Conservation (phyloP, 768 basidiomycete species). For the Boletus tomentosulus region DNA sequence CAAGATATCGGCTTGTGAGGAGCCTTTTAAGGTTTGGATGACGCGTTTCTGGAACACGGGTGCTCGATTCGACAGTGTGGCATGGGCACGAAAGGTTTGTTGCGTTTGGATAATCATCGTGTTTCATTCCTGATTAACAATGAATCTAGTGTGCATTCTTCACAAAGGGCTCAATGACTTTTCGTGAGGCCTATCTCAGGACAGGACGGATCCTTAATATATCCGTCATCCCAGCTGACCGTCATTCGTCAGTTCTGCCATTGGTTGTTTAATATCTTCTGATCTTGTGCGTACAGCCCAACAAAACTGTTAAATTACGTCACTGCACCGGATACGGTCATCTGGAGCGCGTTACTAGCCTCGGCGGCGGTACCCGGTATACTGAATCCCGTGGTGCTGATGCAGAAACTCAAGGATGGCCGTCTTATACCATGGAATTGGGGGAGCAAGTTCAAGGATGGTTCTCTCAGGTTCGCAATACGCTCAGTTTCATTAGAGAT, state of each 20-base stretch:
- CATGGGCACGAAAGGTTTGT: conserved; percentile 85
- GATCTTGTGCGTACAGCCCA: conserved; percentile 47
- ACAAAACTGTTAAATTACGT: conserved; percentile 95
- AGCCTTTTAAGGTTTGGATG: conserved; percentile 65
- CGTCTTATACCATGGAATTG: conserved; percentile 88
- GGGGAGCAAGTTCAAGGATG: conserved; percentile 93
- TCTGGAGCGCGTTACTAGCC: conserved; percentile 78
- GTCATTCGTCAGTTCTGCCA: conserved; percentile 62
- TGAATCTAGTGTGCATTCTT: conserved; percentile 72
- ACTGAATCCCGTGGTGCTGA: conserved; percentile 89
- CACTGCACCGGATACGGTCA: conserved; percentile 89
- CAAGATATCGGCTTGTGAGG: conserved; percentile 78
- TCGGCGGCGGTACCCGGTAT: conserved; percentile 96
- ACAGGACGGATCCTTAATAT: conserved; percentile 94
- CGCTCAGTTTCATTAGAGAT: background rate
- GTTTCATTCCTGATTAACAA: background rate
- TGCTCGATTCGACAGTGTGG: conserved; percentile 88
- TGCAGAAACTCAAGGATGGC: conserved; percentile 85
- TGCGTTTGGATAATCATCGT: background rate
- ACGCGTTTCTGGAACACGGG: conserved; percentile 79
- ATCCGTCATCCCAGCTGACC: conserved; percentile 86
- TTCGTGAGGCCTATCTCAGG: conserved; percentile 88
- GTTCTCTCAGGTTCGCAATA: conserved; percentile 65
- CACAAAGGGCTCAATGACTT: conserved; percentile 90
- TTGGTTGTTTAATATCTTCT: conserved; percentile 3